Evolutionary conservation across 1,284 basidiomycete genomes (phyloP).

Genomic region (Rhizoctonia solani): DNA sequence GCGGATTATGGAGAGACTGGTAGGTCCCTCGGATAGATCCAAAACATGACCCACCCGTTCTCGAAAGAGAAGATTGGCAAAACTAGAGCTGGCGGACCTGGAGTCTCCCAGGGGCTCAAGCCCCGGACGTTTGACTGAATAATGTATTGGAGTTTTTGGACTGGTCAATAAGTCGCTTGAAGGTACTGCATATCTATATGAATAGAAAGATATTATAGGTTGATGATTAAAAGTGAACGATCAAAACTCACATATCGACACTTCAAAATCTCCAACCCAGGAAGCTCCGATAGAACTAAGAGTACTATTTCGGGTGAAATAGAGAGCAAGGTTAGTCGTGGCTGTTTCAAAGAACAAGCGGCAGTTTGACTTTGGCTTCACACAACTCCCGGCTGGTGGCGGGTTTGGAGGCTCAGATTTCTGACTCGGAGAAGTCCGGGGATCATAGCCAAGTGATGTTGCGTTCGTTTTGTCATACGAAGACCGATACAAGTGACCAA

Average conservation of each 20-base stretch:
- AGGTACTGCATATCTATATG: constrained; percentile 2
- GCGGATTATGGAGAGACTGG: neutral
- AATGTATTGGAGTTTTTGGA: constrained; percentile 12
- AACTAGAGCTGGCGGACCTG: neutral
- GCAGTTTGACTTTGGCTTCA: too few relatives aligned
- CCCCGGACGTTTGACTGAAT: constrained; percentile 6
- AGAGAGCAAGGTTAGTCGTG: neutral
- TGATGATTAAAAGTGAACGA: neutral
- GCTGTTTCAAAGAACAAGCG: neutral
- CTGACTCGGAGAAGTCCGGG: neutral
- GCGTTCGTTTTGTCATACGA: neutral
- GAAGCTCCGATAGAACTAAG: constrained; percentile 1
- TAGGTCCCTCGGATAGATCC: constrained; percentile 3
- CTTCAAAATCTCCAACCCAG: constrained; percentile 7
- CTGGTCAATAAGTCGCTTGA: constrained; percentile 22
- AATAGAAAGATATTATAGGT: neutral
- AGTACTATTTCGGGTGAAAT: constrained; percentile 12
- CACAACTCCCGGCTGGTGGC: too few relatives aligned
- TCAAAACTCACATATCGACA: constrained; percentile 8
- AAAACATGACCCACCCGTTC: constrained; percentile 25
- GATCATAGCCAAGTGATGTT: constrained; percentile 2
- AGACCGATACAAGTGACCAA: constrained; percentile 24
- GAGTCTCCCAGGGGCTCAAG: constrained; percentile 5
- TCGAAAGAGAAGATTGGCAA: neutral
- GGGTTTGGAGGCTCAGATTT: neutral